Evolutionary conservation across 805 yeast genomes (phyloP).

Genomic region (Metschnikowia borealis): DNA sequence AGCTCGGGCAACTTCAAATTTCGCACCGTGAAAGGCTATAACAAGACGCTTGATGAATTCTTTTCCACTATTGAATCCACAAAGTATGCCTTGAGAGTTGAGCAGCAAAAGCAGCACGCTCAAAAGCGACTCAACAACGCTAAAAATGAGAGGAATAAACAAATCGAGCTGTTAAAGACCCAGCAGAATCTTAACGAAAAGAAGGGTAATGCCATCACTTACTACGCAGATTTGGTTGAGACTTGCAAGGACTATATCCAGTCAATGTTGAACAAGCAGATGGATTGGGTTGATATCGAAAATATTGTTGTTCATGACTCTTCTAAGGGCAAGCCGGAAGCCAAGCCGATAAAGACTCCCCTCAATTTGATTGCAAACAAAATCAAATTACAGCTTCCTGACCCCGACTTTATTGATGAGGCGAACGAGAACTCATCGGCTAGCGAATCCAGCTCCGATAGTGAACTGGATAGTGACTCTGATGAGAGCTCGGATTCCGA

Average conservation of each 20-base stretch:
- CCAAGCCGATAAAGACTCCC: slow-evolving; percentile 59
- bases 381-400: slow-evolving; percentile 54
- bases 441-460: slow-evolving; percentile 23
- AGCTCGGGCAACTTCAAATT: slow-evolving; percentile 30
- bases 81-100: slow-evolving; percentile 68
- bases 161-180: slow-evolving; percentile 59
- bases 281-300: slow-evolving; percentile 93
- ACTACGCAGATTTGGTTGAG: slow-evolving; percentile 66
- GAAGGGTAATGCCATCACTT: slow-evolving; percentile 71
- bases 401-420: slow-evolving; percentile 34
- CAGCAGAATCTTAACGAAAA: slow-evolving; percentile 60
- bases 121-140: slow-evolving; percentile 72
- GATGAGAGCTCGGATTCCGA: slow-evolving; percentile 25
- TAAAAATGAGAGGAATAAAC: slow-evolving; percentile 63
- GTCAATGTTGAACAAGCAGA: slow-evolving; percentile 66
- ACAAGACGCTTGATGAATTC: slow-evolving; percentile 75
- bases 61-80: slow-evolving; percentile 84
- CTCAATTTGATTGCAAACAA: slow-evolving; percentile 66
- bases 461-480: slow-evolving; percentile 35
- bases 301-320: slow-evolving; percentile 68
- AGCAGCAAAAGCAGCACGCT: slow-evolving; percentile 74
- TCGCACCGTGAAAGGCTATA: slow-evolving; percentile 59
- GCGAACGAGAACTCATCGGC: slow-evolving; percentile 23
- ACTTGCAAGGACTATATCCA: slow-evolving; percentile 67
- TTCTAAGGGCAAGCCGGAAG: slow-evolving; percentile 58